These are phyloP conservation scores for Scheffersomyces amazonensis DNA, from an alignment of 805 yeast genomes.

Conservation along the genomic window DNA sequence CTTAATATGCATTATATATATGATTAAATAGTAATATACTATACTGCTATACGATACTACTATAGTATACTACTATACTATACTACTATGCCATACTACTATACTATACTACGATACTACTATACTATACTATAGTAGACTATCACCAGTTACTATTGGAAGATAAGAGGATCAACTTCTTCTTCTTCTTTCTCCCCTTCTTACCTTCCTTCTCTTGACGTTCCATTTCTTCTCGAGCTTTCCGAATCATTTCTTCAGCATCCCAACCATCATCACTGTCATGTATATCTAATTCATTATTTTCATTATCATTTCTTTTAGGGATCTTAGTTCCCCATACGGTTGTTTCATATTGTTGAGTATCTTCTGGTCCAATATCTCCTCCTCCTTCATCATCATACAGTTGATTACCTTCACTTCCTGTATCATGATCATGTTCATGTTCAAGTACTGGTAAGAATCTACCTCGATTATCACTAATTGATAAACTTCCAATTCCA, in stretches of 20 bases:
- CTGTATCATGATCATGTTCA: slow-evolving; percentile 4
- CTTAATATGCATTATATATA: too few relatives aligned
- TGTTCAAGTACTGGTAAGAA: slow-evolving; percentile 23
- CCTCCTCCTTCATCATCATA: not conserved
- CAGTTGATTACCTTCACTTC: not conserved
- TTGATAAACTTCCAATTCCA: slow-evolving; percentile 31
- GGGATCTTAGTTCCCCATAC: slow-evolving; percentile 76
- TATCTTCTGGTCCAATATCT: slow-evolving; percentile 8
- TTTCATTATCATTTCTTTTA: slow-evolving; percentile 23
- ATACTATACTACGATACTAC: too few relatives aligned
- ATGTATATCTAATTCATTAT: slow-evolving; percentile 19
- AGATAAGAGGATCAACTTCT: slow-evolving; percentile 38
- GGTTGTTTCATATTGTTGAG: slow-evolving; percentile 43
- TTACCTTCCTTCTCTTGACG: slow-evolving; percentile 18
- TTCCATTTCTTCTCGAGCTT: slow-evolving; percentile 48
- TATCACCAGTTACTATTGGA: not conserved
- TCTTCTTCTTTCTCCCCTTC: slow-evolving; percentile 44
- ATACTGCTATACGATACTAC: too few relatives aligned
- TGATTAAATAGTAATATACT: too few relatives aligned
- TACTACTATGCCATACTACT: too few relatives aligned
- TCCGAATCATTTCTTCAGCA: slow-evolving; percentile 49
- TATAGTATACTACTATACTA: too few relatives aligned
- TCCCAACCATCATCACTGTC: slow-evolving; percentile 49
- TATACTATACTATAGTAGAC: too few relatives aligned
- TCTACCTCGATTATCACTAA: slow-evolving; percentile 36